phyloP scores from a whole-genome alignment of 352 stramenopile species.

The Phytophthora pistaciae region DNA sequence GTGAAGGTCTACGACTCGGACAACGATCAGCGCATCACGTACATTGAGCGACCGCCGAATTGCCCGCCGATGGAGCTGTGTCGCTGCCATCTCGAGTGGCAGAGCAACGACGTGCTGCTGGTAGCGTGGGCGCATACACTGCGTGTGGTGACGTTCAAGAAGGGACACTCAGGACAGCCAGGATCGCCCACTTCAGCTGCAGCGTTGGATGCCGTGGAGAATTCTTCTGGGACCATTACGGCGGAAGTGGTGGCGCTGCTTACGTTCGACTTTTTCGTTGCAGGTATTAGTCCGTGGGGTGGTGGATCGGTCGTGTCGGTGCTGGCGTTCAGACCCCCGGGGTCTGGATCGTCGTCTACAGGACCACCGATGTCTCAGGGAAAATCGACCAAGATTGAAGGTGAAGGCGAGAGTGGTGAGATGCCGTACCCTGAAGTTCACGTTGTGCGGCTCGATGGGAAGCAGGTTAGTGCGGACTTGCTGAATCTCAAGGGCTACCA shows the following conservation, averaged over 20 bases:
- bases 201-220: constrained; percentile 33
- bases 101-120: constrained; percentile 61
- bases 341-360: constrained; percentile 37
- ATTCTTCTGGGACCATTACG: constrained; percentile 44
- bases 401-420: constrained; percentile 73
- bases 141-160: constrained; percentile 83
- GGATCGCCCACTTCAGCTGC: constrained; percentile 46
- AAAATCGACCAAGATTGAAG: constrained; percentile 62
- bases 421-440: constrained; percentile 88
- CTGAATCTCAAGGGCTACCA: constrained; percentile 81
- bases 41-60: constrained; percentile 80
- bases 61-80: constrained; percentile 88
- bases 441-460: constrained; percentile 90
- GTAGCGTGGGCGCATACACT: constrained; percentile 84
- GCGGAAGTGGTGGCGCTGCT: constrained; percentile 79
- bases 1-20: constrained; percentile 88
- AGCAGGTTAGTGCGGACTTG: constrained; percentile 86
- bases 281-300: constrained; percentile 76
- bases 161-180: constrained; percentile 35
- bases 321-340: constrained; percentile 76
- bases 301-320: constrained; percentile 64
- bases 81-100: constrained; percentile 84
- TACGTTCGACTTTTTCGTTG: constrained; percentile 88
- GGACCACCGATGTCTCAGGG: constrained; percentile 28
- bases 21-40: constrained; percentile 81